Evolutionary conservation across 441 rosid genomes (phyloP), one percentile per base, ranked within the genome.

Genomic region (Jatropha podagrica): DNA sequence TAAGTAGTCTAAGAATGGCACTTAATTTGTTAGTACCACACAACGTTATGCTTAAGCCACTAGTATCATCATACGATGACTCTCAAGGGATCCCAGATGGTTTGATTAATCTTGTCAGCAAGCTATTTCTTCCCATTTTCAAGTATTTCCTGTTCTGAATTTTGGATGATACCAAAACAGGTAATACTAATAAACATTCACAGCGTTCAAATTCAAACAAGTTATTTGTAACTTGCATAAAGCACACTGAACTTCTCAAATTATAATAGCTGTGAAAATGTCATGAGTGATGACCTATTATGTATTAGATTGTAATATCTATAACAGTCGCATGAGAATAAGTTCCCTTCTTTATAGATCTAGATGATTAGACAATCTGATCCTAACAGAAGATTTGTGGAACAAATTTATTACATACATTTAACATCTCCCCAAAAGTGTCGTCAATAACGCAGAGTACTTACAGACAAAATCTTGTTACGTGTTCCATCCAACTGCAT

Each of bases 401-500:
- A 52, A 27, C 37, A 58, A 42, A 41, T 41, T 27, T 11, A 20
- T 4, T 7, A 44, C 5, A 32, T n/a, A 41, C 2, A 46, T 27
- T 8, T 59, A 59, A 4, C 17, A 42, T 13, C 26, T 58, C 32
- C 59, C 66, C 42, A 17, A 7, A 23, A 17, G 20, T 27, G 26
- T 18, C 52, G 5, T 14, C 3, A 44, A 23, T 4, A 8, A 32
- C 10, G 11, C 8, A 23, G 23, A 11, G 63, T 48, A 89, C 95
- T 89, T 78, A 90, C 97, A 42, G 98, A 92, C 61, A 96, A 88
- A 78, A 96, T 96, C 85, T 91, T 96, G 88, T 92, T 94, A 51
- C 98, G 85, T 73, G 92, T 92, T 77, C 97, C 98, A 78, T 96
- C 99, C 55, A 96, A 85, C 84, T 94, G 97, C 95, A 92, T 90